phyloP scores from a whole-genome alignment of 2,329 filamentous ascomycete species.

The Fusarium tanahbumbuense region DNA sequence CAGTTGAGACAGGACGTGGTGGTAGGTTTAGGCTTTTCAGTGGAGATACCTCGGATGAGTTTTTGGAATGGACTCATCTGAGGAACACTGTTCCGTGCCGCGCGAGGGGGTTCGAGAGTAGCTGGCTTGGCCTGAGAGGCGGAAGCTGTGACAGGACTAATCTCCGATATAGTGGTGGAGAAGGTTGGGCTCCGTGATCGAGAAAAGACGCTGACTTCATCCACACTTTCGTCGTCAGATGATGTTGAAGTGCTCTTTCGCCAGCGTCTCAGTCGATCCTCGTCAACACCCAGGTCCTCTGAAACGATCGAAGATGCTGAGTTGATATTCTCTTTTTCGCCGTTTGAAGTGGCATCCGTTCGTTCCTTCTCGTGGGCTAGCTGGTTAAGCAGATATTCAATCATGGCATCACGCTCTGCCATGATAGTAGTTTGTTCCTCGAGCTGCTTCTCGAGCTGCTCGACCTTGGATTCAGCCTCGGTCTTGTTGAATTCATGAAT shows the following conservation, averaged over 20 bases:
- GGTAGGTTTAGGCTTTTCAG: constrained; percentile 47
- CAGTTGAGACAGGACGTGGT: constrained; percentile 64
- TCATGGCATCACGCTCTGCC: constrained; percentile 64
- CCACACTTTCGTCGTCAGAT: constrained; percentile 64
- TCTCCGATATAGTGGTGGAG: constrained; percentile 54
- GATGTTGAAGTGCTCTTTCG: constrained; percentile 58
- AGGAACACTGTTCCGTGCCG: constrained; percentile 49
- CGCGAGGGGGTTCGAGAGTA: constrained; percentile 43
- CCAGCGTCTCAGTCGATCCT: constrained; percentile 59
- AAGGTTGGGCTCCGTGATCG: constrained; percentile 68
- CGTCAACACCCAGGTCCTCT: constrained; percentile 66
- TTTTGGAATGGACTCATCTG: constrained; percentile 56
- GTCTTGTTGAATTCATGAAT: constrained; percentile 66
- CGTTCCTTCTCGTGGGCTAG: constrained; percentile 64
- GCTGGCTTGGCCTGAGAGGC: constrained; percentile 39
- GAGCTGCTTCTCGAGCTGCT: constrained; percentile 68
- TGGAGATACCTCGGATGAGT: constrained; percentile 57
- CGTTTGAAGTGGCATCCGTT: constrained; percentile 52
- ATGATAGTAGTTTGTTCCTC: constrained; percentile 68
- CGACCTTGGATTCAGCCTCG: constrained; percentile 64
- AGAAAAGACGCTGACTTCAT: constrained; percentile 70
- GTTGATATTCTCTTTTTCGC: constrained; percentile 44
- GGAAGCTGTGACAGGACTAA: constrained; percentile 39
- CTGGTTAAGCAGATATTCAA: constrained; percentile 62
- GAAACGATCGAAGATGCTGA: constrained; percentile 59